Conservation (phyloP, 768 basidiomycete species). For the Hericium coralloides region DNA sequence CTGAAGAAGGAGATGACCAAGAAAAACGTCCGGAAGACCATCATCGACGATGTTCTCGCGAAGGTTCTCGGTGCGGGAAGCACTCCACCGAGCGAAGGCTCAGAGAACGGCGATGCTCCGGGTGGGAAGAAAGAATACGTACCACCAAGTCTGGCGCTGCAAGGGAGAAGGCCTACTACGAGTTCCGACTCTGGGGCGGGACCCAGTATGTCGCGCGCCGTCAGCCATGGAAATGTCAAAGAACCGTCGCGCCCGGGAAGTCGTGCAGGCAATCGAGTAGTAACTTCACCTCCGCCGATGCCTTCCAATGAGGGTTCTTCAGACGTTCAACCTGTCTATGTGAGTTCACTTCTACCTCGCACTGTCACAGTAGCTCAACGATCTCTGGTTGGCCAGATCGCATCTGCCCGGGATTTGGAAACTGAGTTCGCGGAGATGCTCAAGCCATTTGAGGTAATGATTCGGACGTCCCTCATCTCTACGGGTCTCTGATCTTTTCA, state of each 20-base stretch:
- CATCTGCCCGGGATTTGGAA: conserved; percentile 79
- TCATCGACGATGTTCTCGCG: conserved; percentile 69
- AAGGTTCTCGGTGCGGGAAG: conserved; percentile 47
- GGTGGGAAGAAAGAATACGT: conserved; percentile 46
- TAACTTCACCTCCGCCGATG: conserved; percentile 31
- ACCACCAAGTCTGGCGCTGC: conserved; percentile 65
- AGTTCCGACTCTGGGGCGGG: conserved; percentile 13
- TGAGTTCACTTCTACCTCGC: conserved; percentile 27
- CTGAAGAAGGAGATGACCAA: conserved; percentile 87
- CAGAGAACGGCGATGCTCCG: conserved; percentile 45
- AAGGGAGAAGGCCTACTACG: conserved; percentile 36
- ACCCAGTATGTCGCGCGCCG: conserved; percentile 31
- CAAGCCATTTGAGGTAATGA: conserved; percentile 66
- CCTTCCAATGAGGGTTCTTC: conserved; percentile 31
- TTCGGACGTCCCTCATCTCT: no score
- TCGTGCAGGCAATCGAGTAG: conserved; percentile 35
- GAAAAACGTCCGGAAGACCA: conserved; percentile 80
- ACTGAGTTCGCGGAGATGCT: conserved; percentile 74
- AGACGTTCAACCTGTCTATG: conserved; percentile 55
- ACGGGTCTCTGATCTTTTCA: no score
- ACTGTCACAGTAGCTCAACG: not conserved
- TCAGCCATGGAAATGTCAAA: conserved; percentile 40
- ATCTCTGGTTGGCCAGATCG: conserved; percentile 41
- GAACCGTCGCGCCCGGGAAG: conserved; percentile 50
- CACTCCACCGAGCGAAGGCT: conserved; percentile 42